Percentiles rank a stretch among this genome's conserved stretches.
These are phyloP conservation scores for Dendrostoma leiphaemia DNA, from an alignment of 2,329 filamentous ascomycete genomes.

Conservation along the genomic window DNA sequence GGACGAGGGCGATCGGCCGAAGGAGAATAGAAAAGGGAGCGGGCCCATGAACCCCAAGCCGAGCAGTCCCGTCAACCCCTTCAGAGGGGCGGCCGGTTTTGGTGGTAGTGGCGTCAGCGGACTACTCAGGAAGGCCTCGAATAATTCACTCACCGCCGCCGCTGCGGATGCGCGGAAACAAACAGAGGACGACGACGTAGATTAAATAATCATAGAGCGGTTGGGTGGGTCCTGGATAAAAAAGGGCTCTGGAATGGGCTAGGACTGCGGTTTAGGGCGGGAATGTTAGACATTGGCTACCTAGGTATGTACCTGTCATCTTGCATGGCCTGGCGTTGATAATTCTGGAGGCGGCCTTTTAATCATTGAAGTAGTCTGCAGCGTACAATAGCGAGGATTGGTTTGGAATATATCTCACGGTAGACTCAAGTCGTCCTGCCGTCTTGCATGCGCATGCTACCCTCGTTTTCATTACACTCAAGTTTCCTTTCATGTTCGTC, in stretches of 20 bases:
- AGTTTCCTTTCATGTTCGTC: too few species aligned
- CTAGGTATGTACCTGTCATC: background rate
- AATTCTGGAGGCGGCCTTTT: background rate
- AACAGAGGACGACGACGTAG: conserved; percentile 27
- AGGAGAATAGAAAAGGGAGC: conserved; percentile 32
- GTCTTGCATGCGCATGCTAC: too few species aligned
- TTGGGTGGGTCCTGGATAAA: too few species aligned
- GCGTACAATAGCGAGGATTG: background rate
- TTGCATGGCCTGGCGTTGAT: conserved; percentile 2
- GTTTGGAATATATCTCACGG: too few species aligned
- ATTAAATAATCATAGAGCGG: conserved; percentile 13
- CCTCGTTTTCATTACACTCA: too few species aligned
- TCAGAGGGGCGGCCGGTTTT: conserved; percentile 34
- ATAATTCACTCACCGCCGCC: conserved; percentile 17
- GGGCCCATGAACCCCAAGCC: conserved; percentile 37
- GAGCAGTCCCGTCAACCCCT: conserved; percentile 46
- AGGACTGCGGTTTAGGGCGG: background rate
- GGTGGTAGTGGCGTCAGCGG: conserved; percentile 38
- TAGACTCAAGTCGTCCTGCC: too few species aligned
- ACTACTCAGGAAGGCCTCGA: conserved; percentile 35
- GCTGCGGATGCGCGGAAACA: conserved; percentile 26
- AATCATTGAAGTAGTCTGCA: background rate
- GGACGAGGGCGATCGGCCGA: conserved; percentile 39
- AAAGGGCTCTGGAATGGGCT: background rate
- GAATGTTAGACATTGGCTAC: background rate